Evolutionary conservation across 2,329 filamentous ascomycete species (phyloP).

Genomic region (Amylocarpus encephaloides): DNA sequence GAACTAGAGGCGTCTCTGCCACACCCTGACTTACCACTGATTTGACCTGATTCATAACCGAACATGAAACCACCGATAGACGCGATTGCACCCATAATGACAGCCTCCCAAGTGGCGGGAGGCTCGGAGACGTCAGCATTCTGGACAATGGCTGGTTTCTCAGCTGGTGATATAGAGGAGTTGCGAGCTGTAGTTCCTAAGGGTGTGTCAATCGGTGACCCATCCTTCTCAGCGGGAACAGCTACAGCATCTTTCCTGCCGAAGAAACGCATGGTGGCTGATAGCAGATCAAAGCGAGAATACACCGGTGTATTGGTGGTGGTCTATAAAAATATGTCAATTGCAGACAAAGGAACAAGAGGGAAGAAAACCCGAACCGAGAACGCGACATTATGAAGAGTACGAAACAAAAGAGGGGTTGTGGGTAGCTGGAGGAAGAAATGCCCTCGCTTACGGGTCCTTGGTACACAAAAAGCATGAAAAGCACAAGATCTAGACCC

Average conservation of each 20-base stretch:
- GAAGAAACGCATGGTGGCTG: conserved; percentile 5
- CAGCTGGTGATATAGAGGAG: background rate
- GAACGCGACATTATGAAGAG: no score
- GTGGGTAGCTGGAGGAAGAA: no score
- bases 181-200: background rate
- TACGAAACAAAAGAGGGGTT: no score
- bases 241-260: background rate
- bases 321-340: no score
- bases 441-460: no score
- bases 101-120: conserved; percentile 35
- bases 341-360: no score
- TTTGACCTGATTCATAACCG: conserved; percentile 37
- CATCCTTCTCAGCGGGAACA: background rate
- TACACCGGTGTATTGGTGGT: no score
- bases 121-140: background rate
- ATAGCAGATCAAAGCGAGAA: no score
- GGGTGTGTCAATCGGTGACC: conserved; percentile 1
- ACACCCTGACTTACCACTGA: conserved; percentile 38
- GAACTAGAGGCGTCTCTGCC: background rate
- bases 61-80: conserved; percentile 53
- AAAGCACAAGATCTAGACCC: no score
- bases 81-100: conserved; percentile 44
- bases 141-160: background rate
- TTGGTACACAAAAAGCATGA: no score
- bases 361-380: no score